Evolutionary conservation across 2,329 filamentous ascomycete species (phyloP).

Genomic region (Pyrenophora graminea): DNA sequence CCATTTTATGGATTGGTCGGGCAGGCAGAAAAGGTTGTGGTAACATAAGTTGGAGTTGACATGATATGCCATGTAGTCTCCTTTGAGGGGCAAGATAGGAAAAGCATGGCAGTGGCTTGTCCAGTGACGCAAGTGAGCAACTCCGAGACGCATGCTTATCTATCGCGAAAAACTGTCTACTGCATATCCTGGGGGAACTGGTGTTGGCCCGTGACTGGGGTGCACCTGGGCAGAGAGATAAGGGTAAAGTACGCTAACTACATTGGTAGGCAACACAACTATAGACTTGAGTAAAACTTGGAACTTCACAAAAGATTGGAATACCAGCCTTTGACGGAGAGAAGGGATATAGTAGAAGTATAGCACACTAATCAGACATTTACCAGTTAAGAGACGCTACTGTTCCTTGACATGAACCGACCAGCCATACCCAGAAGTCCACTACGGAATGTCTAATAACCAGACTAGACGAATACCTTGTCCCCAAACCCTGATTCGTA

Average conservation of each 20-base stretch:
- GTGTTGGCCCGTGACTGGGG: not conserved
- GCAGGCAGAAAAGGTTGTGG: not conserved
- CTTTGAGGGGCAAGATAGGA: not conserved
- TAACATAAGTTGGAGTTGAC: not conserved
- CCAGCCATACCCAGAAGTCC: not conserved
- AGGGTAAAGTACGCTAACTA: constrained; percentile 19
- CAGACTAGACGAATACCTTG: constrained; percentile 20
- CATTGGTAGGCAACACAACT: not conserved
- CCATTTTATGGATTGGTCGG: constrained; percentile 16
- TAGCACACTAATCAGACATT: constrained; percentile 1
- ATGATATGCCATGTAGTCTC: not conserved
- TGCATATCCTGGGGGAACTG: constrained; percentile 13
- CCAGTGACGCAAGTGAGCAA: constrained; percentile 11
- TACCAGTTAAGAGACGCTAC: constrained; percentile 1
- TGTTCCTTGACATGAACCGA: not conserved
- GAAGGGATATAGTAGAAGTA: not conserved
- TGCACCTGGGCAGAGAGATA: constrained; percentile 17
- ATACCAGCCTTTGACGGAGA: not conserved
- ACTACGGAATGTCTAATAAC: constrained; percentile 14
- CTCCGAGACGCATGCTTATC: constrained; percentile 16
- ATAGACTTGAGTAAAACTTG: not conserved
- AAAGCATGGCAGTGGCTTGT: not conserved
- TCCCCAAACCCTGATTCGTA: not conserved
- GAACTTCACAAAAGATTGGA: not conserved
- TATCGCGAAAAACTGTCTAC: constrained; percentile 10